These are phyloP conservation scores for Candida montana DNA, from an alignment of 805 yeast genomes.

Conservation along the genomic window DNA sequence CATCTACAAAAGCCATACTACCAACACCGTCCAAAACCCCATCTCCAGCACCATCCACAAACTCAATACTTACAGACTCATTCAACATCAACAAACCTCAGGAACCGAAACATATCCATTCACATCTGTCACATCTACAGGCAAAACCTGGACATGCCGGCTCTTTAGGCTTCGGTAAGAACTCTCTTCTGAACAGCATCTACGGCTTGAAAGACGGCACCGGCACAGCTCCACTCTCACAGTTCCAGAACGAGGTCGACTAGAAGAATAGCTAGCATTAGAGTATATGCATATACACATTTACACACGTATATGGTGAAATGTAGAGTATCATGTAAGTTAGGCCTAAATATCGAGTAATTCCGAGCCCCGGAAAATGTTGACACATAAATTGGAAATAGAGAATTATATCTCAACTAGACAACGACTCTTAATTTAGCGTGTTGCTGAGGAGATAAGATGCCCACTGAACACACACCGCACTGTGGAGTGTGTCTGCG, in stretches of 20 bases:
- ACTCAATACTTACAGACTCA: slow-evolving; percentile 2
- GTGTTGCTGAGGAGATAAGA: too few relatives aligned
- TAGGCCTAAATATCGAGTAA: too few relatives aligned
- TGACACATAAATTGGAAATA: too few relatives aligned
- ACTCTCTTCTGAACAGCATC: slow-evolving; percentile 19
- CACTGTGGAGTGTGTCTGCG: background rate
- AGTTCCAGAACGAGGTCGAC: slow-evolving; percentile 18
- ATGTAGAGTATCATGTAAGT: too few relatives aligned
- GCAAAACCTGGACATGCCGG: too few relatives aligned
- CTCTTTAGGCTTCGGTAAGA: slow-evolving; percentile 19
- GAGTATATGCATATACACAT: too few relatives aligned
- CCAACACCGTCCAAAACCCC: background rate
- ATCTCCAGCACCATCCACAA: background rate
- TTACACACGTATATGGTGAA: too few relatives aligned
- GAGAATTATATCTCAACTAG: too few relatives aligned
- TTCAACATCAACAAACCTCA: slow-evolving; percentile 2
- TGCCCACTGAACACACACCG: background rate
- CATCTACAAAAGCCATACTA: background rate
- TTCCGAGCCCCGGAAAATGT: too few relatives aligned
- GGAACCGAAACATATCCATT: slow-evolving; percentile 8
- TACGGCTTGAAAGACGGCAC: slow-evolving; percentile 27
- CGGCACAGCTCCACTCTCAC: slow-evolving; percentile 6
- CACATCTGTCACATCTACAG: slow-evolving; percentile 5
- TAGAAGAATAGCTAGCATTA: too few relatives aligned
- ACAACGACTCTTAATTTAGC: too few relatives aligned